A percentile compares a stretch with the other conserved stretches of the same genome.
Conservation (phyloP, 495 filamentous ascomycete genomes). For the Podospora sp. region DNA sequence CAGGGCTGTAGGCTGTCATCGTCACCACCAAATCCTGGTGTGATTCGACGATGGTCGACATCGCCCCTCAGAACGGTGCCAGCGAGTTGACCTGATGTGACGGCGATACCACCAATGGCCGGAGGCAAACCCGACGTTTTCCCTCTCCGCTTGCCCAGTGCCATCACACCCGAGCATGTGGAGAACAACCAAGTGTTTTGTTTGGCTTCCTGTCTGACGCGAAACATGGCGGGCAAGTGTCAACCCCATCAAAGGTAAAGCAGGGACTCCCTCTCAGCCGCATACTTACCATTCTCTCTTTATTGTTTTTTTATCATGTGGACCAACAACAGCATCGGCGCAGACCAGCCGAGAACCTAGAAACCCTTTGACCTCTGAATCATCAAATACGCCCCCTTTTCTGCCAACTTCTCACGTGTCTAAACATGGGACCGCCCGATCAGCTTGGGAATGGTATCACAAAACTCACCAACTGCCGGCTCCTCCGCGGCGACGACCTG, state of each 20-base stretch:
- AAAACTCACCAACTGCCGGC: conserved; percentile 81
- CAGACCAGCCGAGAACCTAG: too few relatives aligned
- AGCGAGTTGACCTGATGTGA: neutral
- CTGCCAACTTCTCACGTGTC: neutral
- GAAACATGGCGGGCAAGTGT: neutral
- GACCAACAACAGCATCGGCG: neutral
- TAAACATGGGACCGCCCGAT: conserved; percentile 11
- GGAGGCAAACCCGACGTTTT: conserved; percentile 5
- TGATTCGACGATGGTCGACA: neutral
- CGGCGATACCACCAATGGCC: neutral
- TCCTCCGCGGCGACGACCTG: conserved; percentile 63
- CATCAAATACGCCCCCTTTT: neutral
- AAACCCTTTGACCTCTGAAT: neutral
- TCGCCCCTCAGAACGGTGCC: neutral
- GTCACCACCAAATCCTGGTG: neutral
- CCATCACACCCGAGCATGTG: conserved; percentile 21
- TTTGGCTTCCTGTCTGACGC: neutral
- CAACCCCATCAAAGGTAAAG: neutral
- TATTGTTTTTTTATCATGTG: too few relatives aligned
- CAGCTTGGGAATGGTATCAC: conserved; percentile 57
- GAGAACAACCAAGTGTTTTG: conserved; percentile 6
- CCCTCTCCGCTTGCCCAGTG: conserved; percentile 31
- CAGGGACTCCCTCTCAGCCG: neutral
- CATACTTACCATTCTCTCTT: too few relatives aligned
- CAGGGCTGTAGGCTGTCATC: neutral